Percentiles rank a stretch among this genome's conserved stretches.
phyloP scores from a whole-genome alignment of 495 filamentous ascomycete species.

The Platismatia glauca region DNA sequence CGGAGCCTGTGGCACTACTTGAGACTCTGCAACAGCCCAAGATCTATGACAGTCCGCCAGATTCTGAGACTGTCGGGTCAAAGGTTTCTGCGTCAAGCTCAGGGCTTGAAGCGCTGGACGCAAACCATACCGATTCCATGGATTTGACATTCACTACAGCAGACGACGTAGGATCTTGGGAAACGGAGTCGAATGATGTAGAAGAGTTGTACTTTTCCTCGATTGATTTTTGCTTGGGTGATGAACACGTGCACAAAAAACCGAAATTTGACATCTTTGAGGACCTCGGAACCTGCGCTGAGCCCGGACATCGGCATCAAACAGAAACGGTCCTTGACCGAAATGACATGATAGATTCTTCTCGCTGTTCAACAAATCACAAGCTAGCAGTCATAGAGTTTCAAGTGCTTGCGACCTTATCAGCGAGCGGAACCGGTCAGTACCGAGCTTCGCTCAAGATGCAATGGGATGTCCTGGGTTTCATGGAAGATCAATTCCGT shows the following conservation, averaged over 20 bases:
- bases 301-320: too few relatives aligned
- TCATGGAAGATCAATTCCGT: conserved; percentile 2
- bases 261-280: too few relatives aligned
- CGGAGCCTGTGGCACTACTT: not conserved
- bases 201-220: not conserved
- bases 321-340: not conserved
- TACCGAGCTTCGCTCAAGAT: not conserved
- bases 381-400: not conserved
- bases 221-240: not conserved
- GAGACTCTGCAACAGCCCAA: not conserved
- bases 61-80: not conserved
- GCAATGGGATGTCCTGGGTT: not conserved
- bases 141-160: not conserved
- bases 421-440: not conserved
- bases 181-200: not conserved
- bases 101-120: not conserved
- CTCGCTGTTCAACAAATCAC: not conserved
- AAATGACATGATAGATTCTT: not conserved
- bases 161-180: not conserved
- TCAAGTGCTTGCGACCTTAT: not conserved
- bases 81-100: not conserved
- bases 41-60: not conserved
- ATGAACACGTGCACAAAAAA: too few relatives aligned
- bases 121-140: too few relatives aligned
- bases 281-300: too few relatives aligned